Base-by-base conservation (phyloP, 2,329 filamentous ascomycete genomes). In the Cladophialophora carrionii region DNA sequence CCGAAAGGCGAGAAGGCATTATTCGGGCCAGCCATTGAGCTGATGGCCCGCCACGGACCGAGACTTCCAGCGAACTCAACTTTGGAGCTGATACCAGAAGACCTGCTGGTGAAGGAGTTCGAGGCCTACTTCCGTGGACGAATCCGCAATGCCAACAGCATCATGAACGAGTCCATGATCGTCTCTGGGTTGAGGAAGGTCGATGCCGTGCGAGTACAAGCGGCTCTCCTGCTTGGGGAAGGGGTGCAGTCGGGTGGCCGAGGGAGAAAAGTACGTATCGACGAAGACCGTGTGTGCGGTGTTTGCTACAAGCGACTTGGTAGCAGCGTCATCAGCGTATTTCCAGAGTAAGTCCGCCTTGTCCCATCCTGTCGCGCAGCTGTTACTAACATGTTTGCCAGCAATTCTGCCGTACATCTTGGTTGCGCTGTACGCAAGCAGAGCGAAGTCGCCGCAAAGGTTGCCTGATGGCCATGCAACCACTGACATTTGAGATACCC, bases 261-360 rank as follows among this genome's bases (percentile, higher is more conserved):
- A 72, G 88, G 85, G 72, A 78, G 86, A 43, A 85, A 91, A 70
- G 92, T 97, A 10, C 86, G 92, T 22, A 88, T 99, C 58, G 87
- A 85, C 9, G 94, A 99, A 72, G 94, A 98, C 74, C 83, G 91
- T 58, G 89, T 96, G 61, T 99, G 95, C 76, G 88, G 90, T 12
- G 91, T 96, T 17, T 99, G 95, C 76, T 90, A 96, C 77, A 98
- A 97, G 82, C 83, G 95, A 70, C 85, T 99, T 70, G 94, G 93
- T 1, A 90, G 92, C 1, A 96, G 90, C 76, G 95, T 96, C 20
- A 90, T 98, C 65, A 89, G 93, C 48, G 93, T 97, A 12, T 84
- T 95, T 78, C 91, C 93, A 6, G 90, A 96, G 79, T 92, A 88
- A 75, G 84, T 83, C 20, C 32, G 31, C 43, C 32, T 37, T 24